Evolutionary conservation across 2,329 filamentous ascomycete species (phyloP), one percentile per base, ranked within the genome.

Genomic region (Penicillium palitans): DNA sequence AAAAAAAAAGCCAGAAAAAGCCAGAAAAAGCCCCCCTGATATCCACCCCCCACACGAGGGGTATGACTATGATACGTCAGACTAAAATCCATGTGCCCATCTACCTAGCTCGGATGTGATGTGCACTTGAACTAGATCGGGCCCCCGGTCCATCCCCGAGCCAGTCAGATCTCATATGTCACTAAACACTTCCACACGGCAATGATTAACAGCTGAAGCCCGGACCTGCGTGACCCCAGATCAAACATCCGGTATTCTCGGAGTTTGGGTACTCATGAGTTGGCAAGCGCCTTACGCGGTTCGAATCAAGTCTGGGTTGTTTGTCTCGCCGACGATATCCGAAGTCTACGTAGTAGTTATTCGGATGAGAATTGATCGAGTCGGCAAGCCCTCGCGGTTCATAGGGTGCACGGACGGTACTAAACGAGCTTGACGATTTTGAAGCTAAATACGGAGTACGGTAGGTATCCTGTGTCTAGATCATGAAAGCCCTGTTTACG

Each of bases 61-160:
- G 31, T 47, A 46, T 61, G 55, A 64, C 64, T 52, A 49, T 64
- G 59, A 66, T 67, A 66, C 61, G 63, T 60, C 63, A 61, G 54
- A 48, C 17, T 27, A 29, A 52, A 21, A 21, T 49, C 48, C 59
- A 61, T 62, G 47, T 45, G 55, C 52, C 58, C 48, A 39, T 49
- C 45, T 33, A 42, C 47, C 35, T 54, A 58, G 52, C 33, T 56
- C n/a, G 48, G 54, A 52, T 52, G 45, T 64, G 59, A 62, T 65
- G 55, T 61, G 49, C 63, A 54, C 50, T 19, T 57, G 59, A 29
- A 49, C 53, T 62, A 58, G 54, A 63, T 60, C 59, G 27, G 49
- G 21, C 29, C 27, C 27, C 29, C 29, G 29, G 31, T 31, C 21
- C 21, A 48, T 48, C 46, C 31, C 53, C 60, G 57, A 40, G 49